phyloP scores from a whole-genome alignment of 371 early-diverging fungal genomes.

The Dinochytrium kinnereticum region DNA sequence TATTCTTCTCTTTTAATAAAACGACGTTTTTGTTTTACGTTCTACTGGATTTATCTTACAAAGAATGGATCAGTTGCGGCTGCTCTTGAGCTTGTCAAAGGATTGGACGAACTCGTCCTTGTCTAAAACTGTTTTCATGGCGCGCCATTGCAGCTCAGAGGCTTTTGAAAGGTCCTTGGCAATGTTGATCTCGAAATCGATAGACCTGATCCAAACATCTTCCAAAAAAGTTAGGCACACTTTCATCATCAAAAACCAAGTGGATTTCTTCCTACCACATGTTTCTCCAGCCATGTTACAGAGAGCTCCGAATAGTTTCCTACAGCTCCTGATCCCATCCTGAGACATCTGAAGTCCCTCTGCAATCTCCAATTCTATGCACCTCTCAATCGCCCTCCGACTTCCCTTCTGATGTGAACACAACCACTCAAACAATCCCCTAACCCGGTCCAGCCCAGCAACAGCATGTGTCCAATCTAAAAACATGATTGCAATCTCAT shows the following conservation, averaged over 20 bases:
- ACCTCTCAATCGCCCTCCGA: conserved; percentile 61
- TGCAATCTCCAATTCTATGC: conserved; percentile 60
- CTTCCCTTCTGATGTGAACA: conserved; percentile 65
- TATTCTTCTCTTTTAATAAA: too few species aligned
- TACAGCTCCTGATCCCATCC: conserved; percentile 36
- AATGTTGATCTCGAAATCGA: conserved; percentile 64
- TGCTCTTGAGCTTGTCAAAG: conserved; percentile 46
- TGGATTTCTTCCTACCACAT: conserved; percentile 51
- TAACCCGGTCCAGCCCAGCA: conserved; percentile 59
- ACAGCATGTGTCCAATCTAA: conserved; percentile 43
- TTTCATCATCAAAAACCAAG: neutral
- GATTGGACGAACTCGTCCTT: conserved; percentile 59
- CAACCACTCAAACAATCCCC: conserved; percentile 59
- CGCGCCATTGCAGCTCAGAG: conserved; percentile 66
- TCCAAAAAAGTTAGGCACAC: neutral
- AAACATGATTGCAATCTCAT: conserved; percentile 15
- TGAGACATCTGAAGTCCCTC: conserved; percentile 7
- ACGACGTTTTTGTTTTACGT: too few species aligned
- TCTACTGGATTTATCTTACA: too few species aligned
- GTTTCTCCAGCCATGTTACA: conserved; percentile 56
- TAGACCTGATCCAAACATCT: conserved; percentile 67
- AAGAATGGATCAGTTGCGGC: too few species aligned
- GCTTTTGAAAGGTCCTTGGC: conserved; percentile 56
- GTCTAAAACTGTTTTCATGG: conserved; percentile 62
- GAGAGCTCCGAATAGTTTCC: conserved; percentile 62